Base-by-base conservation (phyloP, 2,329 filamentous ascomycete genomes). In the Moelleriella libera region DNA sequence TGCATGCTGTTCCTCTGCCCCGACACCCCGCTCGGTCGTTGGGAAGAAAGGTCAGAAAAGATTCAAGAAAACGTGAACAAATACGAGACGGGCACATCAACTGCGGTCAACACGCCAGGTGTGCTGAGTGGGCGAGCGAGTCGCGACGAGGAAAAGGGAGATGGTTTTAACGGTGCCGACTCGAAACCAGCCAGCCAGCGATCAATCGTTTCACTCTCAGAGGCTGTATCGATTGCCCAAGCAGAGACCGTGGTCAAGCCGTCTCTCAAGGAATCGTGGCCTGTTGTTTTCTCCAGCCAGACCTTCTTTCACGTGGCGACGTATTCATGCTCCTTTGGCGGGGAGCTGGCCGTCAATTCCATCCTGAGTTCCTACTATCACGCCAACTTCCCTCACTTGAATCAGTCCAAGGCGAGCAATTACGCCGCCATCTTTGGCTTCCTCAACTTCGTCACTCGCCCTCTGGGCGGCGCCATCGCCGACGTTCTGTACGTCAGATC, bases 11-110 rank as follows among this genome's bases (percentile, higher is more conserved):
- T 88, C 29, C 67, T 86, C 11, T 89, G 85, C 57, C 79, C 85
- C 2, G 88, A 96, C 58, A 89, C 86, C 0, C 88, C 88, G 0
- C 84, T 79, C 0, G 88, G 89, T 34, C 80, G 78, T 53, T 95
- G 88, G 88, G 75, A 76, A 6, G 82, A 90, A 40, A 79, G 87
- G 31, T 72, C 79, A 45, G 66, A 76, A 42, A 74, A 72, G 52
- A 70, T 75, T 1, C 67, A 76, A 48, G 70, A 75, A 53, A 75
- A 71, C 61, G 68, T 74, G 45, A 68, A 65, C 44, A 63, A 64
- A 11, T 70, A 76, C 55, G 64, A 67, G 8, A 55, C 70, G 31
- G 54, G 57, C 9, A 56, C 59, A 6, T 63, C 63, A 6, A 63
- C 62, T 21, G 64, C 81, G 32, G 73, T 79, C 40, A 66, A 71